Base-by-base conservation (phyloP, 1,139 yeast genomes). In the Nakaseomyces sp. region DNA sequence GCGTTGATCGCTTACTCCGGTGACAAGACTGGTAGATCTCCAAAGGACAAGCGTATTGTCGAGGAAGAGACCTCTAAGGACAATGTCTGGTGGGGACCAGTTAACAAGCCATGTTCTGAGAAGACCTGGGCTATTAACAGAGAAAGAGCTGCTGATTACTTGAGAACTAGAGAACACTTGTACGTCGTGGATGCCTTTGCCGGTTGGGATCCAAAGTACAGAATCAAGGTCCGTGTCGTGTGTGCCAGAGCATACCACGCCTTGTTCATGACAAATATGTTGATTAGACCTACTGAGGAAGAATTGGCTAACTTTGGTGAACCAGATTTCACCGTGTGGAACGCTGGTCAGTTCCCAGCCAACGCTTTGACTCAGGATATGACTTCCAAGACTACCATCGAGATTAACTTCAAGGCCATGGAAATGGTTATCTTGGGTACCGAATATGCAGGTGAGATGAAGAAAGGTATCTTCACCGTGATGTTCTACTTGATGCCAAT, bases 241-340 rank as follows among this genome's bases (percentile, higher is more conserved):
- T 89, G 97, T 72, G 97, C 97, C 50, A 82, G 97, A 68, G 97
- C 98, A 48, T 91, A 91, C 76, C 98, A 91, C 65, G 97, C 97
- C 22, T 73, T 91, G 59, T 91, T 91, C 73, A 91, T 91, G 98
- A 82, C 95, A 62, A 91, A 91, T 66, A 91, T 91, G 98, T 74
- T 91, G 71, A 91, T 91, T 66, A 81, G 93, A 69, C 98, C 97
- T 56, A 81, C 95, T 30, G 79, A 73, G 31, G 94, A 88, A 70
- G 97, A 91, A 70, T 76, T 89, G 61, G 78, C 73, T 50, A 74
- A 81, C 69, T 91, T 87, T 61, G 97, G 96, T 63, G 95, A 88
- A 72, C 98, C 98, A 46, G 97, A 91, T 67, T 91, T 91, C 74
- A 89, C 97, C 56, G 84, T 91, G 62, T 91, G 94, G 86, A 91